Evolutionary conservation across 805 yeast genomes (phyloP).

Genomic region (Sugiyamaella boreocaroliniensis): DNA sequence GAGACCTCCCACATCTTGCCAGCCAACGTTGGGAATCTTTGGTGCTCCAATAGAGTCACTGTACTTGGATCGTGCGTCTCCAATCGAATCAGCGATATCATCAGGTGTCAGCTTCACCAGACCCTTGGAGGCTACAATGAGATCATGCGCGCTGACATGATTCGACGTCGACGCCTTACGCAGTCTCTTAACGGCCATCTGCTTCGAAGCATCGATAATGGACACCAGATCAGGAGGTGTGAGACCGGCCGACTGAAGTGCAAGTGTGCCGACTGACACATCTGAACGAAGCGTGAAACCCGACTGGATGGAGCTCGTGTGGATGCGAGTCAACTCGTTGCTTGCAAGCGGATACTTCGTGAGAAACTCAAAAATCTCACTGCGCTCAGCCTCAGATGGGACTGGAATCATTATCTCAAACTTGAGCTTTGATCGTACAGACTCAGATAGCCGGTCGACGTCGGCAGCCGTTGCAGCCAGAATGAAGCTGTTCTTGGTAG

Average conservation of each 20-base stretch:
- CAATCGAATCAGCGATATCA: slow-evolving; percentile 65
- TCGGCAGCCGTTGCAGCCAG: slow-evolving; percentile 65
- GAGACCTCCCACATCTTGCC: slow-evolving; percentile 97
- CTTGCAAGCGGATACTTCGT: slow-evolving; percentile 3
- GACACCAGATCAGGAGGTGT: slow-evolving; percentile 76
- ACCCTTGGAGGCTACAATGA: slow-evolving; percentile 51
- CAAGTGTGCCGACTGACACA: slow-evolving; percentile 50
- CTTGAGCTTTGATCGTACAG: slow-evolving; percentile 58
- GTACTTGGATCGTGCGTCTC: slow-evolving; percentile 76
- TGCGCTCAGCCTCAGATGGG: slow-evolving; percentile 73
- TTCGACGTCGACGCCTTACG: slow-evolving; percentile 27
- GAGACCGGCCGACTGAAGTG: slow-evolving; percentile 87
- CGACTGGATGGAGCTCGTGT: slow-evolving; percentile 3
- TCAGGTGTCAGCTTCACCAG: slow-evolving; percentile 44
- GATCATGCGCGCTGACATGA: slow-evolving; percentile 26
- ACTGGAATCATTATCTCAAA: slow-evolving; percentile 73
- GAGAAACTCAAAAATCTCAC: slow-evolving; percentile 50
- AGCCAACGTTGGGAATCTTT: slow-evolving; percentile 83
- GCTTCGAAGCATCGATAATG: slow-evolving; percentile 60
- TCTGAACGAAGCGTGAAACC: slow-evolving; percentile 38
- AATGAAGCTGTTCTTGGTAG: slow-evolving; percentile 39
- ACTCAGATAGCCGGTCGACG: slow-evolving; percentile 59
- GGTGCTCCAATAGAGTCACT: slow-evolving; percentile 97
- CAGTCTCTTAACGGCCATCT: slow-evolving; percentile 47
- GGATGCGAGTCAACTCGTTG: slow-evolving; percentile 5